Evolutionary conservation across 495 filamentous ascomycete species (phyloP).

Genomic region (Lophiostoma macrostomum): DNA sequence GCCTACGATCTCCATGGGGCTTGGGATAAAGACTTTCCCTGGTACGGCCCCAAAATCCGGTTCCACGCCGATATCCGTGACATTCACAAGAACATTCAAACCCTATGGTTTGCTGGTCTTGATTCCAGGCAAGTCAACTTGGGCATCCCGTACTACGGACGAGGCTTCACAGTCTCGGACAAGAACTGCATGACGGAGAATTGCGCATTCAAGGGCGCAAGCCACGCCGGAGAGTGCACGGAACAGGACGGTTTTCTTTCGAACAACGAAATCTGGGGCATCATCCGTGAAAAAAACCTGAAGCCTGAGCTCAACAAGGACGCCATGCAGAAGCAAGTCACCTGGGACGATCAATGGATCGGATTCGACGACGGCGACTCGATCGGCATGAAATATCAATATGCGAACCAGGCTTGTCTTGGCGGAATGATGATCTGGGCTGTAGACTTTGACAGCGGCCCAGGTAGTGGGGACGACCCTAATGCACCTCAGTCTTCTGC

Average conservation of each 20-base stretch:
- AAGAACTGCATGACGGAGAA: conserved; percentile 29
- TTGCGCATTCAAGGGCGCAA: conserved; percentile 1
- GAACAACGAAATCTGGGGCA: not conserved
- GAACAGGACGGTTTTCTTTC: not conserved
- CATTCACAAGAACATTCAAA: conserved; percentile 38
- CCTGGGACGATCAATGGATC: conserved; percentile 39
- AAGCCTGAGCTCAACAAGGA: conserved; percentile 18
- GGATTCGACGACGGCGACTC: conserved; percentile 40
- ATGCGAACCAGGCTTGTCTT: conserved; percentile 35
- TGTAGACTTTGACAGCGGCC: conserved; percentile 34
- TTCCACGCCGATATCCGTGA: conserved; percentile 44
- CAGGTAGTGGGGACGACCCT: not conserved
- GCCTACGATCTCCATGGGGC: conserved; percentile 46
- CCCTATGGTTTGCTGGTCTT: conserved; percentile 44
- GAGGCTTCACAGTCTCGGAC: conserved; percentile 41
- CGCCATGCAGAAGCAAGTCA: conserved; percentile 22
- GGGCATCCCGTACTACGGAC: conserved; percentile 46
- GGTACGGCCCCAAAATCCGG: conserved; percentile 22
- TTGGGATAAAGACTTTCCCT: conserved; percentile 31
- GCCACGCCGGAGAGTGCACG: conserved; percentile 9
- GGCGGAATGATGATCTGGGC: conserved; percentile 44
- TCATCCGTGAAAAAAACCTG: conserved; percentile 35
- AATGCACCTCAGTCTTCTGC: no score
- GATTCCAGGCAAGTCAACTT: conserved; percentile 40
- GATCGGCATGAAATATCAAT: conserved; percentile 28